Conservation (phyloP, 2,329 filamentous ascomycete species). For the Sporothrix luriei region DNA sequence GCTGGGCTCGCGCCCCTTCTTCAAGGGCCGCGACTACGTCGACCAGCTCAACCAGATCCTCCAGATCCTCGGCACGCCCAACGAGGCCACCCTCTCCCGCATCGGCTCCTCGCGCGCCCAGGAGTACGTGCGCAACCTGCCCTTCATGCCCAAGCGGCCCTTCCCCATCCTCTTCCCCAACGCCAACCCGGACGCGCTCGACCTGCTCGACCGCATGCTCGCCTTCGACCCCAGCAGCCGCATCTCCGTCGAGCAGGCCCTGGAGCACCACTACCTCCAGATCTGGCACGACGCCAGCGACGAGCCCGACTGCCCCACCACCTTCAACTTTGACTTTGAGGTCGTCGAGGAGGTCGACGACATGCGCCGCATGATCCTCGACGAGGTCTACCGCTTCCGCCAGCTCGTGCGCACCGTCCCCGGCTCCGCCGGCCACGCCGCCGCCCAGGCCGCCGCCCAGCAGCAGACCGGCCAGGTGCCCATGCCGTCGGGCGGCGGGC, state of each 20-base stretch:
- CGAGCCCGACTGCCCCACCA: conserved; percentile 88
- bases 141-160: conserved; percentile 89
- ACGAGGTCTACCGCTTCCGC: conserved; percentile 90
- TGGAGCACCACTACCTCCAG: conserved; percentile 93
- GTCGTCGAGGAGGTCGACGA: conserved; percentile 92
- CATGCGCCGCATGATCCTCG: conserved; percentile 96
- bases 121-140: conserved; percentile 96
- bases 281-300: conserved; percentile 99
- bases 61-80: conserved; percentile 94
- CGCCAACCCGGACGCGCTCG: conserved; percentile 93
- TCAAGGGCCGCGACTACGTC: conserved; percentile 98
- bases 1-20: conserved; percentile 93
- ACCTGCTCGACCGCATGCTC: conserved; percentile 95
- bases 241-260: conserved; percentile 90
- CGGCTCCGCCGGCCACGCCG: conserved; percentile 39
- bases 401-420: conserved; percentile 59
- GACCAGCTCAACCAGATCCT: conserved; percentile 99
- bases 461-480: conserved; percentile 52
- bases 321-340: conserved; percentile 98
- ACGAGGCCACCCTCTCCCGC: conserved; percentile 88
- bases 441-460: conserved; percentile 40
- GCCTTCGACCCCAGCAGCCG: conserved; percentile 93
- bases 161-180: conserved; percentile 89
- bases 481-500: conserved; percentile 53
- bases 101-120: conserved; percentile 95